Evolutionary conservation across 2,329 filamentous ascomycete genomes (phyloP).

Genomic region (Fonsecaea monophora): DNA sequence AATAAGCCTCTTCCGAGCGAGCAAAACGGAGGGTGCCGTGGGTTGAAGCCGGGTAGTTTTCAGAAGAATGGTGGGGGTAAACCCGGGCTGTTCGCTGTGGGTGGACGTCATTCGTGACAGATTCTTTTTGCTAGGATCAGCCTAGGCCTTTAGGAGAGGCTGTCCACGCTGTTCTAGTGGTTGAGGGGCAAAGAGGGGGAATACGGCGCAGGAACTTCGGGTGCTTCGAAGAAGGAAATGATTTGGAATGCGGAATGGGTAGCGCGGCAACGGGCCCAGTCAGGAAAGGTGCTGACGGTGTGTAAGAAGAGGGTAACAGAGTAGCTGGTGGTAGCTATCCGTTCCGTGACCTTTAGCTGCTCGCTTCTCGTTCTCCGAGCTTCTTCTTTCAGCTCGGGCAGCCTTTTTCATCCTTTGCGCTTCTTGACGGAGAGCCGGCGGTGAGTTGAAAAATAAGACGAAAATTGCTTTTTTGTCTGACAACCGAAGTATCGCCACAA

Average conservation of each 20-base stretch:
- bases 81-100: neutral
- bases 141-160: neutral
- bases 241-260: neutral
- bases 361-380: too few species aligned
- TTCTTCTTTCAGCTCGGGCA: too few species aligned
- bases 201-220: neutral
- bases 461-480: neutral
- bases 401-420: too few species aligned
- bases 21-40: neutral
- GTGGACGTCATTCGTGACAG: slow-evolving; percentile 3
- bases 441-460: neutral
- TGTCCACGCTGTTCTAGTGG: neutral
- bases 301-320: too few species aligned
- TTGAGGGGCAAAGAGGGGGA: neutral
- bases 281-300: too few species aligned
- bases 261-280: too few species aligned
- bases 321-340: too few species aligned
- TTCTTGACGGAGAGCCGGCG: too few species aligned
- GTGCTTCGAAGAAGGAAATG: neutral
- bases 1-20: neutral
- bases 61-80: neutral
- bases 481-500: neutral
- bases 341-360: too few species aligned
- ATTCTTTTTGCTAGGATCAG: neutral
- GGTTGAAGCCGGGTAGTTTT: neutral